A percentile compares a stretch with the other conserved stretches of the same genome.
Evolutionary conservation across 1,284 basidiomycete genomes (phyloP).

Genomic region (Ceratobasidium sp.): DNA sequence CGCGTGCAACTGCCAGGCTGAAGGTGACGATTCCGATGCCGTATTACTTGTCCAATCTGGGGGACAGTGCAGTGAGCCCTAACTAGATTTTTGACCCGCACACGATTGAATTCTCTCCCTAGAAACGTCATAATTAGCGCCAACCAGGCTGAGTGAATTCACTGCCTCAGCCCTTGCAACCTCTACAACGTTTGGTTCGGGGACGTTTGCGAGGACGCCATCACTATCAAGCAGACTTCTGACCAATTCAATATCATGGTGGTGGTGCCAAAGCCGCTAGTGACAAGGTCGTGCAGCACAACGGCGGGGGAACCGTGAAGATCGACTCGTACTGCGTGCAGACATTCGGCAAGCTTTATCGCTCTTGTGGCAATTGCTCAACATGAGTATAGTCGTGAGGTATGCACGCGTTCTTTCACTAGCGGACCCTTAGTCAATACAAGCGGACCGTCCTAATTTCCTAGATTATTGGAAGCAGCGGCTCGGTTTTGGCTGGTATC

Average conservation of each 20-base stretch:
- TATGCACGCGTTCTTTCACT: not conserved
- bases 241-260: conserved; percentile 34
- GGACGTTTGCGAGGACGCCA: conserved; percentile 40
- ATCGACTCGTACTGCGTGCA: conserved; percentile 33
- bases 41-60: conserved; percentile 47
- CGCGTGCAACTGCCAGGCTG: conserved; percentile 36
- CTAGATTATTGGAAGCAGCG: conserved; percentile 12
- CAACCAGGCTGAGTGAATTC: conserved; percentile 50
- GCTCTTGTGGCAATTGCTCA: conserved; percentile 40
- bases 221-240: conserved; percentile 40
- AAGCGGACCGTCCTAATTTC: conserved; percentile 22
- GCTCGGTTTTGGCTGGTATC: conserved; percentile 10
- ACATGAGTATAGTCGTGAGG: no score
- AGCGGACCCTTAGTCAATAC: conserved; percentile 8
- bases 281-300: conserved; percentile 38
- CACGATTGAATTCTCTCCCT: not conserved
- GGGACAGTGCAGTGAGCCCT: conserved; percentile 47
- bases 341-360: conserved; percentile 36
- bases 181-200: conserved; percentile 17
- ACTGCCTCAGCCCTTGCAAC: no score
- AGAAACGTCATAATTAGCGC: conserved; percentile 54
- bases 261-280: conserved; percentile 37
- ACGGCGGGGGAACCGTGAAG: conserved; percentile 38
- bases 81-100: not conserved
- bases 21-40: conserved; percentile 36